Evolutionary conservation across 2,329 filamentous ascomycete genomes (phyloP).

Genomic region (Ophiostoma montium): DNA sequence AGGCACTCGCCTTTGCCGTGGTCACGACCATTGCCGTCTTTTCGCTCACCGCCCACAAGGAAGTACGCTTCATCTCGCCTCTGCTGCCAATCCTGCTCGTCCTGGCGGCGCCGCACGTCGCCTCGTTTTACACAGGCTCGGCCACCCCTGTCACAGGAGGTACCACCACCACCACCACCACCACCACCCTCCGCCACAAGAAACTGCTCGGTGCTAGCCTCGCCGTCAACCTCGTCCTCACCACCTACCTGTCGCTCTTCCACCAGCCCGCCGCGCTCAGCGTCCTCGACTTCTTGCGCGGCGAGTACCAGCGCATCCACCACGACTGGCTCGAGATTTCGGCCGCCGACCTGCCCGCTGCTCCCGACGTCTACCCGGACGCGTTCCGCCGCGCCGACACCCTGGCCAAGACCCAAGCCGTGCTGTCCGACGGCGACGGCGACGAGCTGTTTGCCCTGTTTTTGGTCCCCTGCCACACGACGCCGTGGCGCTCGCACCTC

Average conservation of each 20-base stretch:
- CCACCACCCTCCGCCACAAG: constrained; percentile 31
- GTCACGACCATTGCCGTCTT: constrained; percentile 47
- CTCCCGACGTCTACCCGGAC: constrained; percentile 18
- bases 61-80: constrained; percentile 93
- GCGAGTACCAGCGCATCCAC: constrained; percentile 50
- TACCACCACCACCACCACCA: constrained; percentile 14
- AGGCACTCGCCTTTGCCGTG: constrained; percentile 43
- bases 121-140: constrained; percentile 45
- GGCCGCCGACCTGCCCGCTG: constrained; percentile 18
- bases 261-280: constrained; percentile 72
- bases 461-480: constrained; percentile 90
- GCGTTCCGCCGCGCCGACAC: constrained; percentile 11
- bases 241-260: constrained; percentile 58
- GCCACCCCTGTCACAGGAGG: constrained; percentile 6
- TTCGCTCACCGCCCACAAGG: constrained; percentile 82
- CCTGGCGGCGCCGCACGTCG: constrained; percentile 54
- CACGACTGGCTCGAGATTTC: constrained; percentile 24
- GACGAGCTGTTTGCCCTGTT: constrained; percentile 57
- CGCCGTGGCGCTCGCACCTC: constrained; percentile 84
- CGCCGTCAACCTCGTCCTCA: constrained; percentile 53
- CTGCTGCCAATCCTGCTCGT: constrained; percentile 77
- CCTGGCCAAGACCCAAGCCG: constrained; percentile 2
- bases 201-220: constrained; percentile 44
- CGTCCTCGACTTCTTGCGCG: constrained; percentile 62
- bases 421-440: constrained; percentile 11